Base-by-base conservation (phyloP, 192 early-diverging fungal species). In the Backusella sp. region DNA sequence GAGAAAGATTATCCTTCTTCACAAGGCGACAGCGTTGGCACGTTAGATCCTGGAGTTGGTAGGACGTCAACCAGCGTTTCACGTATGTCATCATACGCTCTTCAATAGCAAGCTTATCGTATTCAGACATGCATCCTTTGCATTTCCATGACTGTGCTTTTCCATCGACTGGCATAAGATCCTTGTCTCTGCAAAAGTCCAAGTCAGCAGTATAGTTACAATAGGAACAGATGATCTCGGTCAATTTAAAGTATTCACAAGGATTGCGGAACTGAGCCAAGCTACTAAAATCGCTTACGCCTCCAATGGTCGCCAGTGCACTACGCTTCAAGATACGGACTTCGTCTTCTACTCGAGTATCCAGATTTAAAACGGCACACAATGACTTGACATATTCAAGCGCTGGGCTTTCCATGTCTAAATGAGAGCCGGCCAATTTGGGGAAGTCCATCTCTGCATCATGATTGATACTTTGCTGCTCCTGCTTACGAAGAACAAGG, bases 11-110 rank as follows among this genome's bases (percentile, higher is more conserved):
- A 62, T 96, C 93, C 12, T 88, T 88, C 71, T 94, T 96, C 68
- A 97, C 90, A 77, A 89, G 76, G 12, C 89, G 85, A 69, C 97
- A 99, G 67, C 93, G 93, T 17, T 80, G 73, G 79, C 97, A 99
- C 28, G 86, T 84, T 56, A 96, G 70, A 68, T 97, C 96, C 82
- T 99, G 97, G 68, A 93, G 85, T 82, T 99, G 96, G 86, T 92
- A 98, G 5, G 89, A 87, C 72, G 88, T 79, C 30, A 96, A 30
- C 42, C 87, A 84, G 9, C 82, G 79, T 23, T 92, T 84, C 7
- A 96, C 83, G 69, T 95, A 88, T 68, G 91, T 88, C 19, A 97
- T 85, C 52, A 99, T 87, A 6, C 88, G 85, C 78, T 94, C 91
- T 83, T 99, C 98, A 65, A 99, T 94, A 2, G 84, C 81, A 26